phyloP scores from a whole-genome alignment of 345 rosid species.

The Eucalyptus polyanthemos region DNA sequence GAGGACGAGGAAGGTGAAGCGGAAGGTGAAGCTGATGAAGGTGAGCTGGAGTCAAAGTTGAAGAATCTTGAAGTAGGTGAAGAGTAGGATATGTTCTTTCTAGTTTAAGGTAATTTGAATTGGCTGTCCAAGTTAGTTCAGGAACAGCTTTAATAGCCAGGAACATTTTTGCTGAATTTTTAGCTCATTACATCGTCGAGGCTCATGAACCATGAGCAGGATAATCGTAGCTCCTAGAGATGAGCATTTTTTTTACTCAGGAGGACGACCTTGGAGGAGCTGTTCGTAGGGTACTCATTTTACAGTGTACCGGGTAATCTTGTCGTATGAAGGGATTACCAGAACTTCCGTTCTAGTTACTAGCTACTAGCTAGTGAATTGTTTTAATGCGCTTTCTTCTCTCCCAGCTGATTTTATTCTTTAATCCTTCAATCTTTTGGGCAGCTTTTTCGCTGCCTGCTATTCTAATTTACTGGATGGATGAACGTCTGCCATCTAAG shows the following conservation, averaged over 20 bases:
- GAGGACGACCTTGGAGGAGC: background rate
- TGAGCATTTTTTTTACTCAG: background rate
- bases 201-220: background rate
- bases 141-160: background rate
- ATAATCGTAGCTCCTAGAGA: background rate
- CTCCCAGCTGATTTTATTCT: background rate
- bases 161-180: background rate
- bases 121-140: background rate
- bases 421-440: background rate
- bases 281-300: background rate
- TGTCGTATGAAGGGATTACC: background rate
- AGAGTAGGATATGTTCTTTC: background rate
- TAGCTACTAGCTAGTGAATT: background rate
- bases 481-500: background rate
- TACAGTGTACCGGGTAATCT: background rate
- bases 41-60: conserved; percentile 60
- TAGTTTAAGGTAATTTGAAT: background rate
- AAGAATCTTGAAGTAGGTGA: conserved; percentile 53
- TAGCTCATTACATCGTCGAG: background rate
- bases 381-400: background rate
- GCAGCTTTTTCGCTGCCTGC: background rate
- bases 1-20: conserved; percentile 35
- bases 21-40: conserved; percentile 16
- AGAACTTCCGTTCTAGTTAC: background rate
- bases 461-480: background rate